phyloP scores from a whole-genome alignment of 2,329 filamentous ascomycete genomes.

The Claviceps humidiphila region DNA sequence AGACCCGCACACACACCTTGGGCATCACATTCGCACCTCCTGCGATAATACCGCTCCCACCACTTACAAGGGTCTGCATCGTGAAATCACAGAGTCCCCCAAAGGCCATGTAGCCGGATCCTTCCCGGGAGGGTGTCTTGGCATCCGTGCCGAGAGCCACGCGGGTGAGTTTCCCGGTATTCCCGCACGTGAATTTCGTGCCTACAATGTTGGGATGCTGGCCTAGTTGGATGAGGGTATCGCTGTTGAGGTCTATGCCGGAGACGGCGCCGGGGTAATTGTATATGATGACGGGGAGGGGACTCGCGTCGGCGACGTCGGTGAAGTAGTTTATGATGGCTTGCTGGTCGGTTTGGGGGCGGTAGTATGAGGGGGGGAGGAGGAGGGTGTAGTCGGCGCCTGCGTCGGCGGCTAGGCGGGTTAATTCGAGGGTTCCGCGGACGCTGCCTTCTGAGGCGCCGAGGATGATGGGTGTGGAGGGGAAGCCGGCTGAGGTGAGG shows the following conservation, averaged over 20 bases:
- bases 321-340: slow-evolving; percentile 62
- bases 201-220: slow-evolving; percentile 74
- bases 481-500: slow-evolving; percentile 67
- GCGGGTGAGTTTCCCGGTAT: slow-evolving; percentile 77
- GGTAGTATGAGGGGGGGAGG: slow-evolving; percentile 75
- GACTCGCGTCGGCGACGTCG: slow-evolving; percentile 60
- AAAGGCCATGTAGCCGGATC: slow-evolving; percentile 68
- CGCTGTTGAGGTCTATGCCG: slow-evolving; percentile 81
- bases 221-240: slow-evolving; percentile 68
- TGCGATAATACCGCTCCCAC: slow-evolving; percentile 73
- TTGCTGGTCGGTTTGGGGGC: slow-evolving; percentile 59
- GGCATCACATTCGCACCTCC: slow-evolving; percentile 78
- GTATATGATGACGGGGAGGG: slow-evolving; percentile 72
- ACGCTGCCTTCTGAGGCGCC: slow-evolving; percentile 74
- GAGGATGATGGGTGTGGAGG: slow-evolving; percentile 64
- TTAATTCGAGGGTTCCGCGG: slow-evolving; percentile 63
- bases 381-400: slow-evolving; percentile 72
- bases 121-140: slow-evolving; percentile 46
- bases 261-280: slow-evolving; percentile 83
- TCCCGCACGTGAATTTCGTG: slow-evolving; percentile 86
- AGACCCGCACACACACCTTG: slow-evolving; percentile 65
- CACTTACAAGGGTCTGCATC: slow-evolving; percentile 64
- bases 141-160: slow-evolving; percentile 63
- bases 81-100: slow-evolving; percentile 84
- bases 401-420: slow-evolving; percentile 49